Evolutionary conservation across 1,284 basidiomycete genomes (phyloP).

Genomic region (Cystobasidiaceae sp.): DNA sequence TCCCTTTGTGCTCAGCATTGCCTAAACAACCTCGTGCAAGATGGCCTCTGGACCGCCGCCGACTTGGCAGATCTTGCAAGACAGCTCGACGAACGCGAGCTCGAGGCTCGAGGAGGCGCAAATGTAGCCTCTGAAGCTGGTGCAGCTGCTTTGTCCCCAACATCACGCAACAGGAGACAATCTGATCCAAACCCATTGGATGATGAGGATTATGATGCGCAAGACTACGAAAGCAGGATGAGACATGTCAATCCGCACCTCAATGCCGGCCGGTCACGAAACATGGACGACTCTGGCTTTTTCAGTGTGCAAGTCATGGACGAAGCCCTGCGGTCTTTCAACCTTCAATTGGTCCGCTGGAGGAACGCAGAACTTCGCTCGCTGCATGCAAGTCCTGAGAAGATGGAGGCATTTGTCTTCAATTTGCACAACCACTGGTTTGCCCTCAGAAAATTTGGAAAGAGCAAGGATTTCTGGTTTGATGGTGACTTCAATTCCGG

Average conservation of each 20-base stretch:
- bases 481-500: slow-evolving; percentile 49
- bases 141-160: slow-evolving; percentile 42
- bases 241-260: not conserved
- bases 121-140: slow-evolving; percentile 40
- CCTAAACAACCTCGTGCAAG: slow-evolving; percentile 52
- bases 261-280: not conserved
- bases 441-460: slow-evolving; percentile 74
- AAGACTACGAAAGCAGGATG: slow-evolving; percentile 78
- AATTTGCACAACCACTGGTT: slow-evolving; percentile 87
- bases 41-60: slow-evolving; percentile 62
- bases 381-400: slow-evolving; percentile 72
- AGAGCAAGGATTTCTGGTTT: slow-evolving; percentile 47
- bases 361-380: slow-evolving; percentile 71
- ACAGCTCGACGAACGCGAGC: slow-evolving; percentile 55
- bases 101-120: slow-evolving; percentile 32
- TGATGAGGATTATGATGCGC: slow-evolving; percentile 56
- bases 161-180: slow-evolving; percentile 42
- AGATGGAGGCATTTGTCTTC: slow-evolving; percentile 79
- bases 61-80: slow-evolving; percentile 78
- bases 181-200: slow-evolving; percentile 43
- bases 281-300: slow-evolving; percentile 35
- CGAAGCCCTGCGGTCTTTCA: slow-evolving; percentile 71
- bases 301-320: slow-evolving; percentile 39
- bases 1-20: slow-evolving; percentile 49
- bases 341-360: slow-evolving; percentile 75